Base-by-base conservation (phyloP, 805 yeast genomes). In the Kuraishia borneana region DNA sequence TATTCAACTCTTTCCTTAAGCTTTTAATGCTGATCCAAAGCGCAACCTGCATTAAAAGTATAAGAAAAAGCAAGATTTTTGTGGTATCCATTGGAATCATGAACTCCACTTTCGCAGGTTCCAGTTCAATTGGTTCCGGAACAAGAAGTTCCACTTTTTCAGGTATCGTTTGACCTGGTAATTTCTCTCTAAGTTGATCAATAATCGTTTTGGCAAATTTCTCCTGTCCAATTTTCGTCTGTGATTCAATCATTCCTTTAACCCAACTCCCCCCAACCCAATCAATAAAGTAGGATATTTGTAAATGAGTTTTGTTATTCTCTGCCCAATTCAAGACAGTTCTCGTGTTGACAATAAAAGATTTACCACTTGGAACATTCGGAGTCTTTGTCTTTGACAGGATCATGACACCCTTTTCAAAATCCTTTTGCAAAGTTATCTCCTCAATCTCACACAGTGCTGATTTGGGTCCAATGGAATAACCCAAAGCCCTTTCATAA, bases 221-320 rank as follows among this genome's bases (percentile, higher is more conserved):
- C 31, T 66, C 61, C 53, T 87, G 96, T 0, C 98, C 98, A 22
- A 76, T 73, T 31, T 66, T 60, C 10, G 95, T 78, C 37, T 88
- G 88, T 41, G 76, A 79, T 50, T 92, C 97, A 41, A 92, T 81
- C 36, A 94, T 76, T 10, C 82, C 70, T 52, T 85, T 88, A 47
- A 92, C 73, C 96, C 96, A 92, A 39, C 95, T 81, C 34, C 80
- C 70, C 2, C 92, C 95, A 0, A 81, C 73, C 98, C 98, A 92
- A 31, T 82, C 79, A 27, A 89, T 69, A 61, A 73, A 72, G 52
- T 70, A 83, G n/a, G 87, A 70, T n/a, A 82, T 56, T 30, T 59
- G 60, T 26, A 92, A 45, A 32, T 63, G 59, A 4, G 95, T 79
- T 18, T 60, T 52, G 46, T 79, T 83, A 20, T 64, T 54, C 6